phyloP scores from a whole-genome alignment of 2,329 filamentous ascomycete species.

The Pseudocercospora musae region DNA sequence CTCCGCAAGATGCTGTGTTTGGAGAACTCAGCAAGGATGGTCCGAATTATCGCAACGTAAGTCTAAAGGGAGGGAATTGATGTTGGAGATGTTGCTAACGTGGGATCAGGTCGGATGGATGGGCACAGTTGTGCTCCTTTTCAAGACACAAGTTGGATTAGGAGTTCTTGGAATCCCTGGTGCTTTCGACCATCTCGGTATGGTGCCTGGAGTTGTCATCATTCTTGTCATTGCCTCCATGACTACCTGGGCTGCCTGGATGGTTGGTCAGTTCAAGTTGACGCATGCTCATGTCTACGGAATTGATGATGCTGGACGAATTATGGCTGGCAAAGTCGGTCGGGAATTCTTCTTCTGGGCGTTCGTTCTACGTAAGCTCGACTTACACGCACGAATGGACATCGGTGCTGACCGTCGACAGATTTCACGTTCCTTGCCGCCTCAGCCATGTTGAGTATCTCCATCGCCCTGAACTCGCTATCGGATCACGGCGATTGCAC shows the following conservation, averaged over 20 bases:
- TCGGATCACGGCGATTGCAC: slow-evolving; percentile 36
- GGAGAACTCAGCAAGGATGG: slow-evolving; percentile 18
- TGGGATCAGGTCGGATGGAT: slow-evolving; percentile 37
- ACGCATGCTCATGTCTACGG: slow-evolving; percentile 55
- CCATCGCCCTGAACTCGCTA: slow-evolving; percentile 26
- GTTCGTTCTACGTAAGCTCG: slow-evolving; percentile 15
- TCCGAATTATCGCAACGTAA: slow-evolving; percentile 29
- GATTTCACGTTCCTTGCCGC: slow-evolving; percentile 33
- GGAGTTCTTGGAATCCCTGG: slow-evolving; percentile 49
- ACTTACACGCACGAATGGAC: not conserved
- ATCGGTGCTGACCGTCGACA: slow-evolving; percentile 4
- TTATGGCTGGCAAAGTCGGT: slow-evolving; percentile 53
- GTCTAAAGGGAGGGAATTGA: not conserved
- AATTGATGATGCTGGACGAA: slow-evolving; percentile 56
- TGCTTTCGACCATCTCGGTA: slow-evolving; percentile 42
- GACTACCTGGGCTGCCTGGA: slow-evolving; percentile 50
- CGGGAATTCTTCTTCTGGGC: slow-evolving; percentile 45
- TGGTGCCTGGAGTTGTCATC: slow-evolving; percentile 48
- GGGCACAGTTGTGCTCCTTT: slow-evolving; percentile 44
- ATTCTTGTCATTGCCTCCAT: slow-evolving; percentile 42
- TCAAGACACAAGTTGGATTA: slow-evolving; percentile 47
- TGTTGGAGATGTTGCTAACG: not conserved
- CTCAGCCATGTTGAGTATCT: slow-evolving; percentile 34
- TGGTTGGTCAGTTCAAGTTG: slow-evolving; percentile 52
- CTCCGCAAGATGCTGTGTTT: slow-evolving; percentile 20